phyloP scores from a whole-genome alignment of 1,284 basidiomycete genomes.

The Cutaneotrichosporon daszewskae region DNA sequence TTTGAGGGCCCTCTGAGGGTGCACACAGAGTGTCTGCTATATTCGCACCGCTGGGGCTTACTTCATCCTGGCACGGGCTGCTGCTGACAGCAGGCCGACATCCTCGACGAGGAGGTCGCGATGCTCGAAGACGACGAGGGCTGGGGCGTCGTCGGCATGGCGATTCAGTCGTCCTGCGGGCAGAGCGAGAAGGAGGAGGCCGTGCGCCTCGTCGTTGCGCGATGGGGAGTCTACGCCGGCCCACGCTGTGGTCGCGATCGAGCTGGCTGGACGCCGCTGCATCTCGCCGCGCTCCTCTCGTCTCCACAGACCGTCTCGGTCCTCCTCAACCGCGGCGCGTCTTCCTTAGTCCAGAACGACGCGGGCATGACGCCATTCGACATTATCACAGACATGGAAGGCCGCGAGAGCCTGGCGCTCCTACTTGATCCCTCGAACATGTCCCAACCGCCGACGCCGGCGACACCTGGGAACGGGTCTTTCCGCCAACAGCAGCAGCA shows the following conservation, averaged over 20 bases:
- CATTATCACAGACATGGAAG: constrained; percentile 71
- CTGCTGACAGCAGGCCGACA: constrained; percentile 21
- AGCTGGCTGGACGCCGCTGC: constrained; percentile 95
- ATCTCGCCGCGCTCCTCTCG: constrained; percentile 81
- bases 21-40: too few species aligned
- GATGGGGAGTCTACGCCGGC: constrained; percentile 55
- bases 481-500: background rate
- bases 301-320: constrained; percentile 87
- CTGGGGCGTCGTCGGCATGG: constrained; percentile 65
- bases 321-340: constrained; percentile 85
- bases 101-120: constrained; percentile 31
- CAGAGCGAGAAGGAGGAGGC: constrained; percentile 75
- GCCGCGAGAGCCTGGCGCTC: constrained; percentile 70
- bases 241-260: constrained; percentile 26
- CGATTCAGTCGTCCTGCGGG: constrained; percentile 72
- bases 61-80: too few species aligned
- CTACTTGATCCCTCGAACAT: constrained; percentile 54
- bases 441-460: constrained; percentile 10
- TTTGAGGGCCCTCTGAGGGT: too few species aligned
- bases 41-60: too few species aligned
- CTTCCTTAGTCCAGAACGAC: constrained; percentile 65
- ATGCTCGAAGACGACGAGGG: constrained; percentile 70
- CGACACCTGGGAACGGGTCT: background rate
- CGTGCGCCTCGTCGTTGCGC: constrained; percentile 68
- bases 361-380: constrained; percentile 76